A percentile compares a stretch with the other conserved stretches of the same genome.
Evolutionary conservation across 164 flowering plant genomes (phyloP).

Genomic region (Tinospora cordifolia): DNA sequence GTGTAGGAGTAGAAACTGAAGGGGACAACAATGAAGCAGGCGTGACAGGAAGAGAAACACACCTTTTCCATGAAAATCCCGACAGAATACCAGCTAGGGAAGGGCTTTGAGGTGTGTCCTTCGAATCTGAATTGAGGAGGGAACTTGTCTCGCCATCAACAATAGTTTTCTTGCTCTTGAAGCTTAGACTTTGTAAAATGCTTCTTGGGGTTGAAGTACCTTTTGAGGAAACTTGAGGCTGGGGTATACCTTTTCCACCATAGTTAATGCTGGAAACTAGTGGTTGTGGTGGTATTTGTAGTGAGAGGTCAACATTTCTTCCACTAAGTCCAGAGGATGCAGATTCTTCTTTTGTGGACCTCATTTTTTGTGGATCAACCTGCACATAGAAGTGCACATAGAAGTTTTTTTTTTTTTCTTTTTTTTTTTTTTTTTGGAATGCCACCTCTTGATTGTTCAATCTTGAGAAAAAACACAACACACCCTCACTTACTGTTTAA

Average conservation of each 20-base stretch:
- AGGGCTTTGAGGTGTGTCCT: conserved; percentile 38
- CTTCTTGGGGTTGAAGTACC: conserved; percentile 41
- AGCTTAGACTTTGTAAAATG: conserved; percentile 58
- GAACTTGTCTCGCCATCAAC: conserved; percentile 52
- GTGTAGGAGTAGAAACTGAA: conserved; percentile 36
- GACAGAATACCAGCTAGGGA: conserved; percentile 25
- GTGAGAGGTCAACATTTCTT: conserved; percentile 18
- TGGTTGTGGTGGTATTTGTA: conserved; percentile 61
- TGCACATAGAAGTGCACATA: conserved; percentile 28
- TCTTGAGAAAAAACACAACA: background rate
- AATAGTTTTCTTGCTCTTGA: conserved; percentile 37
- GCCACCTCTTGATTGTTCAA: background rate
- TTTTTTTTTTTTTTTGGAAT: conserved; percentile 3
- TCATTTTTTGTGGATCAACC: conserved; percentile 28
- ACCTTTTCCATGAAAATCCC: conserved; percentile 44
- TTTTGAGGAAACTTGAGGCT: conserved; percentile 40
- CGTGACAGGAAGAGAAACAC: conserved; percentile 70
- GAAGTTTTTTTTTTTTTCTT: no score
- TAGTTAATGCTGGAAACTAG: conserved; percentile 28
- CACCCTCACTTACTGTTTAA: background rate
- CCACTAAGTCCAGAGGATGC: conserved; percentile 24
- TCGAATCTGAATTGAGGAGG: conserved; percentile 42
- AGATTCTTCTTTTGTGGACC: conserved; percentile 18
- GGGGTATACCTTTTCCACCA: conserved; percentile 40
- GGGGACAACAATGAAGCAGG: conserved; percentile 51